Evolutionary conservation across 371 early-diverging fungal species (phyloP).

Genomic region (Mortierella polycephala): DNA sequence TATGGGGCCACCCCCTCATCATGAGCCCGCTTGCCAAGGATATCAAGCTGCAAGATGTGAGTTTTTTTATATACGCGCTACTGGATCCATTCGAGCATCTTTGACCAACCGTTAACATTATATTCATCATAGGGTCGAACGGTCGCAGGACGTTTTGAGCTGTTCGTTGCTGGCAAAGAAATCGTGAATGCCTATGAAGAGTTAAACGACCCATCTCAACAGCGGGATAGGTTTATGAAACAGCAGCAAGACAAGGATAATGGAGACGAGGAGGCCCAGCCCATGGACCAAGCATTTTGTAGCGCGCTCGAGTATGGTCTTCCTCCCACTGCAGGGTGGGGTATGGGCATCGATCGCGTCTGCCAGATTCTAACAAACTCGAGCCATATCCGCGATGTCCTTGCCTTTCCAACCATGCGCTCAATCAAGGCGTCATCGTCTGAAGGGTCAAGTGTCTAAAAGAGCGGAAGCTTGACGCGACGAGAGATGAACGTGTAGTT

Average conservation of each 20-base stretch:
- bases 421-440: conserved; percentile 2
- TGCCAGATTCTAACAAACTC: conserved; percentile 89
- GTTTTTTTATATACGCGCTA: neutral
- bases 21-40: conserved; percentile 97
- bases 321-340: conserved; percentile 99
- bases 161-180: conserved; percentile 94
- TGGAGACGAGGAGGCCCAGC: conserved; percentile 57
- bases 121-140: conserved; percentile 50
- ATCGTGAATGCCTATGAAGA: conserved; percentile 99
- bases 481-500: neutral
- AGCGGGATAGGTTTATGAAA: conserved; percentile 83
- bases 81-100: neutral
- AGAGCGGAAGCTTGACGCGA: neutral
- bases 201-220: conserved; percentile 98
- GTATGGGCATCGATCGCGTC: conserved; percentile 97
- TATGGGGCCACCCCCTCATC: conserved; percentile 90
- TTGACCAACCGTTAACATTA: neutral
- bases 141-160: conserved; percentile 90
- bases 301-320: conserved; percentile 94
- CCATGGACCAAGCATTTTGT: conserved; percentile 87
- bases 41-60: conserved; percentile 48
- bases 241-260: conserved; percentile 64
- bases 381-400: conserved; percentile 90
- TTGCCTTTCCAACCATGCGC: conserved; percentile 83
- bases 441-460: neutral